A percentile compares a stretch with the other conserved stretches of the same genome.
Conservation (phyloP, 371 early-diverging fungal species). For the Mucor mucedo region DNA sequence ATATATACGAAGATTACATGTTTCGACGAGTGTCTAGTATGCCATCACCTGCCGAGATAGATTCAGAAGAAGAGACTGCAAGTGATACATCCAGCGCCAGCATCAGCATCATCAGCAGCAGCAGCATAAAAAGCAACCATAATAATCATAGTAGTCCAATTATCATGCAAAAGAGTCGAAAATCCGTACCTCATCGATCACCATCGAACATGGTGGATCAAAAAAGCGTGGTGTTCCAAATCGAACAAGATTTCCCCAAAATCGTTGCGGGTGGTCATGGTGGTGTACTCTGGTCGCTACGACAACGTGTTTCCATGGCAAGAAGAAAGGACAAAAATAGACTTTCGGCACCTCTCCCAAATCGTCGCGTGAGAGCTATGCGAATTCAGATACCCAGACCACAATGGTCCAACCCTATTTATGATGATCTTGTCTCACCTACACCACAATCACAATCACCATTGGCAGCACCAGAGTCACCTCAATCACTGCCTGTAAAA, state of each 20-base stretch:
- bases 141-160: too few relatives aligned
- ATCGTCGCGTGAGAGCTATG: conserved; percentile 28
- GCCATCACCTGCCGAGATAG: conserved; percentile 45
- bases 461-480: too few relatives aligned
- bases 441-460: not conserved
- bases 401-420: conserved; percentile 21
- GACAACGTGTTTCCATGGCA: conserved; percentile 24
- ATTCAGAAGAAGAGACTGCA: conserved; percentile 25
- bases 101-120: not conserved
- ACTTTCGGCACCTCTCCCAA: conserved; percentile 22
- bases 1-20: conserved; percentile 16
- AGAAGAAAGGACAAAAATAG: conserved; percentile 24
- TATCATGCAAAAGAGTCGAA: conserved; percentile 6
- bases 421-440: conserved; percentile 21
- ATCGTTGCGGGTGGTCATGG: conserved; percentile 9
- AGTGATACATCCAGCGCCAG: conserved; percentile 7
- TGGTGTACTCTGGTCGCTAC: conserved; percentile 27
- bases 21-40: conserved; percentile 30
- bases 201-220: conserved; percentile 15
- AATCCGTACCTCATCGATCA: conserved; percentile 31
- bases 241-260: conserved; percentile 10
- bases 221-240: conserved; percentile 29
- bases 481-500: not conserved
- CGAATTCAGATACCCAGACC: conserved; percentile 32
- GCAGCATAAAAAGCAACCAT: too few relatives aligned